Percentiles rank a stretch among this genome's conserved stretches.
These are phyloP conservation scores for Ploettnerulaceae sp. DNA, from an alignment of 2,329 filamentous ascomycete genomes.

Conservation along the genomic window DNA sequence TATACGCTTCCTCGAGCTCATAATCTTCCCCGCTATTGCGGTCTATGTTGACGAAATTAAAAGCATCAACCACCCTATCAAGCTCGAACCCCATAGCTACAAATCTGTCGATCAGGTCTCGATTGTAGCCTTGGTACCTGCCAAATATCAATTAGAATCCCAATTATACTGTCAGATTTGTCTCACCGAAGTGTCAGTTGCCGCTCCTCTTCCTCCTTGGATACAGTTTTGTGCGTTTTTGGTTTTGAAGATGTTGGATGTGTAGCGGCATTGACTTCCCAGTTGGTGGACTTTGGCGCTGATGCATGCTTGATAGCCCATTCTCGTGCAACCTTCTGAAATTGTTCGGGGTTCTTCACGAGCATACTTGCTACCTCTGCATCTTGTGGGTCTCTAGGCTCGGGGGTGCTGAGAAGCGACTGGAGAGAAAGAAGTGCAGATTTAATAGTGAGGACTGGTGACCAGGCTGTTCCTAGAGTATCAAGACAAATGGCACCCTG, in stretches of 20 bases:
- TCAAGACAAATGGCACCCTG: conserved; percentile 97
- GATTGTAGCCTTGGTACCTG: conserved; percentile 86
- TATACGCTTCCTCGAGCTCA: conserved; percentile 81
- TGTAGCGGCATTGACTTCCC: conserved; percentile 38
- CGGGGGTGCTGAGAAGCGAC: conserved; percentile 85
- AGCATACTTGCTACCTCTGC: conserved; percentile 93
- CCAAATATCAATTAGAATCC: conserved; percentile 16
- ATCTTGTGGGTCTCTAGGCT: conserved; percentile 95
- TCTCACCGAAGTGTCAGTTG: conserved; percentile 24
- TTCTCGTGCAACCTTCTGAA: conserved; percentile 76
- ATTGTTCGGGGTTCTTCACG: conserved; percentile 70
- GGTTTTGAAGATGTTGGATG: conserved; percentile 26
- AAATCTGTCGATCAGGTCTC: conserved; percentile 76
- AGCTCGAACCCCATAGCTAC: conserved; percentile 88
- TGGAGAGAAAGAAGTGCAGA: conserved; percentile 89
- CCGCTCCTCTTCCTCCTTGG: conserved; percentile 28
- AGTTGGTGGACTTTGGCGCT: conserved; percentile 56
- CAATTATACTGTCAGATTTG: neutral
- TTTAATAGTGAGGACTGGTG: conserved; percentile 93
- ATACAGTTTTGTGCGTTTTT: conserved; percentile 22
- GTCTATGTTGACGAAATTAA: conserved; percentile 59
- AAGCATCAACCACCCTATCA: conserved; percentile 79
- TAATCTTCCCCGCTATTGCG: conserved; percentile 9
- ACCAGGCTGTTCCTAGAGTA: conserved; percentile 85
- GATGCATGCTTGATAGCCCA: conserved; percentile 84